Evolutionary conservation across 257 asterid genomes (phyloP).

Genomic region (Hygrophila difformis): DNA sequence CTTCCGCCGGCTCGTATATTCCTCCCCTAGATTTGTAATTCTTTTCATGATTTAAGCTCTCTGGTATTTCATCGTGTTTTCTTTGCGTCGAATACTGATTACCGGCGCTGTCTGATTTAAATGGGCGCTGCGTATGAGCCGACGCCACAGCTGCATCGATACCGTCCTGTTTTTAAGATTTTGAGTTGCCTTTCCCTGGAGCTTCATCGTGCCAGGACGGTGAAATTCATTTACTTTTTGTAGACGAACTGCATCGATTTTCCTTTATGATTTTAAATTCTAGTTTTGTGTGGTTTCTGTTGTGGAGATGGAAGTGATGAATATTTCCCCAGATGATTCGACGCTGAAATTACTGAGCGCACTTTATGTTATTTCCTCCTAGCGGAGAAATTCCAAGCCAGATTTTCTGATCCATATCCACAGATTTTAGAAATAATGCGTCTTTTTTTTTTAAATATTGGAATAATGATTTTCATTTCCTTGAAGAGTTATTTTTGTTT

Average conservation of each 20-base stretch:
- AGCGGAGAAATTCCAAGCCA: conserved; percentile 52
- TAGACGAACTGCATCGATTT: not conserved
- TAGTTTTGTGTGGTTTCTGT: too few species aligned
- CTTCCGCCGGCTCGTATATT: too few species aligned
- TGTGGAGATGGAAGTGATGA: conserved; percentile 58
- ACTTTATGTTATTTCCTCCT: conserved; percentile 23
- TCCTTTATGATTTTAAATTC: too few species aligned
- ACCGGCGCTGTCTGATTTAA: conserved; percentile 31
- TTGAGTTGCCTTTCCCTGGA: conserved; percentile 10
- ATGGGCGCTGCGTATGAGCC: conserved; percentile 68
- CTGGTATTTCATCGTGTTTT: too few species aligned
- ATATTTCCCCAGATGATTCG: conserved; percentile 90
- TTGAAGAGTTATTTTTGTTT: not conserved
- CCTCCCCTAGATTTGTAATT: too few species aligned
- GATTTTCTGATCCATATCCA: conserved; percentile 54
- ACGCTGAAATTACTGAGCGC: conserved; percentile 83
- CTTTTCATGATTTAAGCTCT: too few species aligned
- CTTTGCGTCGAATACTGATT: conserved; percentile 77
- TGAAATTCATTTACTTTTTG: conserved; percentile 13
- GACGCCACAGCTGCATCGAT: conserved; percentile 30
- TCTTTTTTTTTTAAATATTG: too few species aligned
- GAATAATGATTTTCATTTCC: not conserved
- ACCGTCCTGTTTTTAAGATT: conserved; percentile 30
- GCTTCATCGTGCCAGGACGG: conserved; percentile 34
- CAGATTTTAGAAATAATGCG: not conserved